These are phyloP conservation scores for Penicillium corylophilum DNA, from an alignment of 2,329 filamentous ascomycete genomes.

Conservation along the genomic window DNA sequence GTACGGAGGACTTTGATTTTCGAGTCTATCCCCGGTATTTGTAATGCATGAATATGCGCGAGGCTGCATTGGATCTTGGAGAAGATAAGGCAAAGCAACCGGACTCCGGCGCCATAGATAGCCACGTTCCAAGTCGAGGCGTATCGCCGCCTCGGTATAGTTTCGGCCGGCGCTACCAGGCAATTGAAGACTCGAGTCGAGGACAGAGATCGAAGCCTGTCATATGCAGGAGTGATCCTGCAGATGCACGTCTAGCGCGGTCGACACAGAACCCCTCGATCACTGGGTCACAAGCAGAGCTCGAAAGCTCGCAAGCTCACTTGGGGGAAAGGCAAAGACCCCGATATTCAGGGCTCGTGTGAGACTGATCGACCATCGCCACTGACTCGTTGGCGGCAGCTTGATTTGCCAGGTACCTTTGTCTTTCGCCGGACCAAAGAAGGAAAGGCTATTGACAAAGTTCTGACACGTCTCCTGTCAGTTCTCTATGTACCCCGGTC, in stretches of 20 bases:
- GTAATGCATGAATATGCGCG: conserved; percentile 3
- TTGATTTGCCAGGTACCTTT: conserved; percentile 4
- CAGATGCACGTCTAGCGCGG: background rate
- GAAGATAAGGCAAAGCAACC: background rate
- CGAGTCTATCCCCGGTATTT: background rate
- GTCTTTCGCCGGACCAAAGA: conserved; percentile 1
- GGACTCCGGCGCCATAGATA: conserved; percentile 4
- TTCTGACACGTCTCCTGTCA: background rate
- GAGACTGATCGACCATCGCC: conserved; percentile 9
- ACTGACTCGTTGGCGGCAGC: background rate
- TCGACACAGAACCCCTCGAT: background rate
- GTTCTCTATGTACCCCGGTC: background rate
- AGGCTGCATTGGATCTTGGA: conserved; percentile 1
- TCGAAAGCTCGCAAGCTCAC: background rate
- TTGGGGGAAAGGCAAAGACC: background rate
- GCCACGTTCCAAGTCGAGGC: background rate
- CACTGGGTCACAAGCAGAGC: background rate
- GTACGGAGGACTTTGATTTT: background rate
- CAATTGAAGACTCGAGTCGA: background rate
- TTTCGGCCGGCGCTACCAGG: conserved; percentile 2
- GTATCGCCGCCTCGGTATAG: background rate
- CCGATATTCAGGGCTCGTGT: conserved; percentile 1
- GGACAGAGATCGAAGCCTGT: conserved; percentile 3
- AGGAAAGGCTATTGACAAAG: background rate
- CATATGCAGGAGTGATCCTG: conserved; percentile 2